A percentile compares a stretch with the other conserved stretches of the same genome.
phyloP scores from a whole-genome alignment of 148 eudicot genomes.

The Selenicereus undatus region DNA sequence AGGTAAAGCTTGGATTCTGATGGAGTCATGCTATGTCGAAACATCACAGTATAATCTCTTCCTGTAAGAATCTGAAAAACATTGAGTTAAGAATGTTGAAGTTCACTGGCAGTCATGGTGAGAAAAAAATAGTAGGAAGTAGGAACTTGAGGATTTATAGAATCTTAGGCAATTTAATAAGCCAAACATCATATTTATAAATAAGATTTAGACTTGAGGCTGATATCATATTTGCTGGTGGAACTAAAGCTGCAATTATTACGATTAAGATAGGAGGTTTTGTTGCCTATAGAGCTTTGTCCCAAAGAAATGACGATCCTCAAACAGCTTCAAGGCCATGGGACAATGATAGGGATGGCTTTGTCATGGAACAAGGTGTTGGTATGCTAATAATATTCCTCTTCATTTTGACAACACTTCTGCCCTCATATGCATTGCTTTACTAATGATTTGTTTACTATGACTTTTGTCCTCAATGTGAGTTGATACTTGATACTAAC shows the following conservation, averaged over 20 bases:
- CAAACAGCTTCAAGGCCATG: constrained; percentile 94
- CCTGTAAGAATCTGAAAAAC: neutral
- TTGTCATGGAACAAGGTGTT: constrained; percentile 97
- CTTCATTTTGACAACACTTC: neutral
- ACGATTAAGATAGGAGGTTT: constrained; percentile 94
- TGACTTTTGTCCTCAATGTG: neutral
- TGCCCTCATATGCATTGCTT: neutral
- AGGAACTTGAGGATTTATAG: neutral
- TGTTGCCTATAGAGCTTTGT: constrained; percentile 93
- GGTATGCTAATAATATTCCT: constrained; percentile 67
- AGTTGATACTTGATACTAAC: neutral
- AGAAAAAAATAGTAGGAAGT: neutral
- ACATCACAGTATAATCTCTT: neutral
- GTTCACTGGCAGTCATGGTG: neutral
- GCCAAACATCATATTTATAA: neutral
- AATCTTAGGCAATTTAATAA: neutral
- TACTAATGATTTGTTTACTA: too few species aligned
- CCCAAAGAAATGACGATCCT: constrained; percentile 94
- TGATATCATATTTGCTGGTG: constrained; percentile 93
- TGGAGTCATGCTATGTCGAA: neutral
- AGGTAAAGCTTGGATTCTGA: neutral
- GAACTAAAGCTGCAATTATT: constrained; percentile 88
- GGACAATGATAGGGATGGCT: constrained; percentile 94
- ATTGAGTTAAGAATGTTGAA: too few species aligned
- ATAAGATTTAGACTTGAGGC: neutral